Percentiles rank a stretch among this genome's conserved stretches.
Evolutionary conservation across 2,329 filamentous ascomycete genomes (phyloP).

Genomic region (Cladophialophora yegresii): DNA sequence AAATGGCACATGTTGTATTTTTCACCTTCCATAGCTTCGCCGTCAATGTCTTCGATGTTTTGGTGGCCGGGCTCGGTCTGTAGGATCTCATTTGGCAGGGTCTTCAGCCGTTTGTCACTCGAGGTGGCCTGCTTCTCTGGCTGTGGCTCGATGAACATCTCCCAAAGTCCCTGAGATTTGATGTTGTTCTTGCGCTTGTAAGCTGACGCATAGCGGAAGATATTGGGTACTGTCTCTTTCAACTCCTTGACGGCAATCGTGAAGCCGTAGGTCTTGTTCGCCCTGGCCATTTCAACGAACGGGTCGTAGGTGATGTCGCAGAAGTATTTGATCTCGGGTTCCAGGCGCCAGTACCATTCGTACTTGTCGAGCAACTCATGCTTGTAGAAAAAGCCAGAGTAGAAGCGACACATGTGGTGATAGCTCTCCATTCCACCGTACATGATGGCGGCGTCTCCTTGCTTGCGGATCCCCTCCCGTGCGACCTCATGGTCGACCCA

Average conservation of each 20-base stretch:
- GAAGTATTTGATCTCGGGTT: constrained; percentile 99
- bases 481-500: constrained; percentile 94
- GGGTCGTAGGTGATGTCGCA: constrained; percentile 99
- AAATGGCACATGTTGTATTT: constrained; percentile 99
- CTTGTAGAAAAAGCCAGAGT: constrained; percentile 99
- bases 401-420: constrained; percentile 98
- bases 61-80: constrained; percentile 71
- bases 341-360: constrained; percentile 99
- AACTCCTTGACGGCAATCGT: constrained; percentile 98
- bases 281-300: constrained; percentile 89
- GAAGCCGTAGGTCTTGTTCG: constrained; percentile 98
- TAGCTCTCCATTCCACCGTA: constrained; percentile 99
- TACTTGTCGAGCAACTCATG: constrained; percentile 93
- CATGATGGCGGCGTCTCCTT: constrained; percentile 97
- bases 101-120: constrained; percentile 66
- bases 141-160: constrained; percentile 89
- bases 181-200: constrained; percentile 93
- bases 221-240: constrained; percentile 95
- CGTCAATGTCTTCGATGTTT: constrained; percentile 77
- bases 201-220: constrained; percentile 97
- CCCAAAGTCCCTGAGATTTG: constrained; percentile 90
- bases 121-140: constrained; percentile 50
- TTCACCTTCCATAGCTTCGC: constrained; percentile 94
- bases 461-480: constrained; percentile 93
- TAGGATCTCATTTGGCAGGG: constrained; percentile 78